These are phyloP conservation scores for Gaultheria prostrata DNA, from an alignment of 148 eudicot genomes.

Conservation along the genomic window DNA sequence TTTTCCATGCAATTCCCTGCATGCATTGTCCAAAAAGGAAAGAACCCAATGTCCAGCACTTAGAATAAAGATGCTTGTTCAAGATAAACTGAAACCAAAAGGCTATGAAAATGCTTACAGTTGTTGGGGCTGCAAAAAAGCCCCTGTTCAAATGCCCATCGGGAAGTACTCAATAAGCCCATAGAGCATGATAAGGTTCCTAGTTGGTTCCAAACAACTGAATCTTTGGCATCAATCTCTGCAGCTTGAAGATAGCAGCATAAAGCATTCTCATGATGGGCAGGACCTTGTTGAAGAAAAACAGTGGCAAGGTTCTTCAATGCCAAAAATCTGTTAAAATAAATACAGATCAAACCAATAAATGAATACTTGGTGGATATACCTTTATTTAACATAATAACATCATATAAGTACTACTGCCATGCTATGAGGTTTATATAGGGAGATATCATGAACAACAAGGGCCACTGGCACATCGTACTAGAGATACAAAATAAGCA, in stretches of 20 bases:
- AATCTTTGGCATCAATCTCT: constrained; percentile 89
- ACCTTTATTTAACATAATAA: neutral
- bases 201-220: constrained; percentile 95
- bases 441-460: neutral
- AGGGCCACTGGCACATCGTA: neutral
- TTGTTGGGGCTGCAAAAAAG: constrained; percentile 95
- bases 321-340: constrained; percentile 71
- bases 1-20: constrained; percentile 99
- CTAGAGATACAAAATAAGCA: neutral
- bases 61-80: neutral
- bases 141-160: constrained; percentile 99
- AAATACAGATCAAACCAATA: no score
- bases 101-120: constrained; percentile 49
- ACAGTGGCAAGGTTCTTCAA: constrained; percentile 94
- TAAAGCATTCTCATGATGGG: constrained; percentile 67
- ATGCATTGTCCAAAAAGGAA: constrained; percentile 16
- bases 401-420: neutral
- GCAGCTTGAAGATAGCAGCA: constrained; percentile 96
- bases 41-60: constrained; percentile 1
- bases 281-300: constrained; percentile 81
- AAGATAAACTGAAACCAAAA: neutral
- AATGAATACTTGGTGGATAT: neutral
- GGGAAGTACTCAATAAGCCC: constrained; percentile 81
- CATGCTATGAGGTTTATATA: neutral
- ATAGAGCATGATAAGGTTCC: constrained; percentile 94